Evolutionary conservation across 345 rosid genomes (phyloP), one percentile per base, ranked within the genome.

Genomic region (Citrus maxima): DNA sequence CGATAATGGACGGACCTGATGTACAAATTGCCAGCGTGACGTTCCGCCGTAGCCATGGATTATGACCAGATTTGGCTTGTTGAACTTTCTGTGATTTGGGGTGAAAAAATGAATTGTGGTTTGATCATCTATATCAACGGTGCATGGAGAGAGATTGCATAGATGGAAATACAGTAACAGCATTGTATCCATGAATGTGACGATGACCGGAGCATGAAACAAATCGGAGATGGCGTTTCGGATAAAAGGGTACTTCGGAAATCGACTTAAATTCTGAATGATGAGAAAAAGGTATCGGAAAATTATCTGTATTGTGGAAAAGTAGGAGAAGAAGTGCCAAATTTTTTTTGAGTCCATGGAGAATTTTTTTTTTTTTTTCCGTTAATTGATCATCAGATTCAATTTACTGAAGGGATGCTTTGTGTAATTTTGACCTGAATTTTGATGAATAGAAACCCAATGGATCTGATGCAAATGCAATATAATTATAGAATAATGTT

Each of bases 21-120:
- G 61, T 40, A 87, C n/a, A 74, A 94, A 93, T 46, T 94, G 97
- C 94, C 94, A 90, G 77, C 84, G 80, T 0, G 97, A 84, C 69
- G 86, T 82, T 37, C 93, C 95, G 3, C 97, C 97, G 61, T 87
- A 91, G 38, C 97, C 96, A 34, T 94, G 98, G 30, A 93, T 70
- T 79, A 93, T 77, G 70, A 93, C 89, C 58, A 93, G 87, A n/a
- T 82, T 76, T 0, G 87, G 92, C 19, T 72, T 81, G 5, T 79
- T 35, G 72, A 79, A 76, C 24, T 73, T 80, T 1, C 93, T 81
- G 85, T 87, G 92, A 9, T 77, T 78, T 73, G 97, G 68, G 70
- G 82, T 77, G 93, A 95, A 93, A 77, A 91, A 85, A 78, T 89
- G 91, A 1, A 91, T 51, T 42, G 95, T 91, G 85, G 93, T 90